Evolutionary conservation across 345 rosid genomes (phyloP), one percentile per base, ranked within the genome.

Genomic region (Mercurialis annua): DNA sequence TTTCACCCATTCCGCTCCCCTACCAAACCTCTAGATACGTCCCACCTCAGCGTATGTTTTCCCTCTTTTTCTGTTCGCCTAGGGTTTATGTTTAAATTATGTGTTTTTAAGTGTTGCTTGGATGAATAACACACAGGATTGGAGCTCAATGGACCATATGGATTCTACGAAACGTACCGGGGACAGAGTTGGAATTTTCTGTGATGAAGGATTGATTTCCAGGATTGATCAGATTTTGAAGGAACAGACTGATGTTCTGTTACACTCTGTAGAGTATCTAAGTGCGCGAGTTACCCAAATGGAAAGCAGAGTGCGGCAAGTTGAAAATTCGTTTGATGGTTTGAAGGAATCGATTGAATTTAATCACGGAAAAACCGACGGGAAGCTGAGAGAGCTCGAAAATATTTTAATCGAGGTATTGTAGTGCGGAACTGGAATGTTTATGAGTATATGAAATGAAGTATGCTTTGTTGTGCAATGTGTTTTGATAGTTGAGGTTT

Each of bases 311-410:
- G 75, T 68, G 0, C 77, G 61, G 18, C 76, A 23, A 52, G 47
- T 81, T 38, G 90, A 83, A 72, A 77, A 70, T 68, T 26, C 80
- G 9, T 56, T 80, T 42, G 85, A 80, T 11, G 82, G 77, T 52
- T 53, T 84, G 69, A 84, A 77, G 82, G 84, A 71, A 23, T 64
- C 76, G 7, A 44, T 84, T 21, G 80, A 69, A 33, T 71, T 68
- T 67, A 66, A 79, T 58, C 83, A 86, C 55, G 86, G 86, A 65
- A 77, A 62, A 51, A 68, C 76, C 18, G 82, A 76, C 21, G 79
- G 81, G 43, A 84, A 84, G 72, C 79, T 84, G 21, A 63, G 76
- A 78, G 84, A 86, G 63, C 76, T 82, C 1, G 82, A 77, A 73
- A 80, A 68, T 69, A 52, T 77, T 72, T 67, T 86, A 16, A 58